phyloP scores from a whole-genome alignment of 768 basidiomycete genomes.

The Suillus tomentosus region DNA sequence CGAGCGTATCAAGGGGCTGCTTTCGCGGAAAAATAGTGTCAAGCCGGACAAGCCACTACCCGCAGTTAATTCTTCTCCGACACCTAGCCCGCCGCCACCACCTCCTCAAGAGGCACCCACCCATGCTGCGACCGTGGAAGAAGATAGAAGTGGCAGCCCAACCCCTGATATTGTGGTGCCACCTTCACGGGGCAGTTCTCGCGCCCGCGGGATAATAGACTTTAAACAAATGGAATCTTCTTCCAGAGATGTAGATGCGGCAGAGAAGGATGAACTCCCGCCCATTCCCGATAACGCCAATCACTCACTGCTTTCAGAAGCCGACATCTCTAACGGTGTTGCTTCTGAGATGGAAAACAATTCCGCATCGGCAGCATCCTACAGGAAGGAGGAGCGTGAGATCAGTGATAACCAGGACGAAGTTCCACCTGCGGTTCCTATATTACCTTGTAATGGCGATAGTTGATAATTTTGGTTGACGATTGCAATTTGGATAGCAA shows the following conservation, averaged over 20 bases:
- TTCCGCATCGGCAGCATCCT: neutral
- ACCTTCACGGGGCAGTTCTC: constrained; percentile 26
- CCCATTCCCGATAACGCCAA: constrained; percentile 7
- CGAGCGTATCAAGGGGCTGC: constrained; percentile 40
- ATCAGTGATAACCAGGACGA: constrained; percentile 2
- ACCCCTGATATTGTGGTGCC: constrained; percentile 23
- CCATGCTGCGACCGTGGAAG: constrained; percentile 18
- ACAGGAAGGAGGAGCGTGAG: constrained; percentile 3
- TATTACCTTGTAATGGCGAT: constrained; percentile 7
- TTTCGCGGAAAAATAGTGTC: constrained; percentile 31
- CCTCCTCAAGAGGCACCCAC: constrained; percentile 12
- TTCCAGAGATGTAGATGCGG: neutral
- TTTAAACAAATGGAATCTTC: constrained; percentile 14
- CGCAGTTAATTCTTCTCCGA: constrained; percentile 26
- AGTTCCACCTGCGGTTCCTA: constrained; percentile 4
- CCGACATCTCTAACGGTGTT: neutral
- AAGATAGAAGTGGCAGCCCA: constrained; percentile 12
- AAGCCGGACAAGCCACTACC: constrained; percentile 31
- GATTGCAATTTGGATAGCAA: constrained; percentile 4
- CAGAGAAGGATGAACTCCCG: constrained; percentile 4
- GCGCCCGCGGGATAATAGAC: constrained; percentile 12
- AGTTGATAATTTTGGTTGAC: neutral
- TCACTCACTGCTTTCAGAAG: neutral
- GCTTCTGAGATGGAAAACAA: neutral
- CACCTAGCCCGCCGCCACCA: constrained; percentile 19